A percentile compares a stretch with the other conserved stretches of the same genome.
Evolutionary conservation across 2,329 filamentous ascomycete species (phyloP).

Genomic region (Drechmeria coniospora): DNA sequence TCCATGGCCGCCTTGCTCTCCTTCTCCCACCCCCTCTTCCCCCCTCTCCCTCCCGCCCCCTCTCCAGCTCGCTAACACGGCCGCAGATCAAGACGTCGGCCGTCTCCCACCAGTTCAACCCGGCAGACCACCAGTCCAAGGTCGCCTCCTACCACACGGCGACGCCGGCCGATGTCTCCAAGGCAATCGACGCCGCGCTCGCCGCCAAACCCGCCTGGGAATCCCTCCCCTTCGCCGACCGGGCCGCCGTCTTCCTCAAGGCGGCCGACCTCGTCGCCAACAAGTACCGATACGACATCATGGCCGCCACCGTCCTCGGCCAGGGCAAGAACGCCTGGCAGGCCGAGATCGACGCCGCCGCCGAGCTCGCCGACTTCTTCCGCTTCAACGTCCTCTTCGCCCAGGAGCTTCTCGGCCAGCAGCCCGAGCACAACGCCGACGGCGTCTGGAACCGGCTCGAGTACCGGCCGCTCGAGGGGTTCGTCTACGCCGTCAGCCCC

Average conservation of each 20-base stretch:
- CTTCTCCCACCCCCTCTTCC: too few species aligned
- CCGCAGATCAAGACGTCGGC: slow-evolving; percentile 49
- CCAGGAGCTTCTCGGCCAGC: slow-evolving; percentile 75
- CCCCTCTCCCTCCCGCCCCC: too few species aligned
- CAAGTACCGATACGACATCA: slow-evolving; percentile 93
- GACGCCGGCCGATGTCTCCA: slow-evolving; percentile 56
- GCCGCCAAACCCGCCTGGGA: slow-evolving; percentile 82
- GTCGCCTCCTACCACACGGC: slow-evolving; percentile 81
- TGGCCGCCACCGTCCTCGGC: slow-evolving; percentile 89
- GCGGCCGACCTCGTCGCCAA: slow-evolving; percentile 78
- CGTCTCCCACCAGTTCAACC: slow-evolving; percentile 61
- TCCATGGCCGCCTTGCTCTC: too few species aligned
- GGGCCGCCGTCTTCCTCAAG: slow-evolving; percentile 88
- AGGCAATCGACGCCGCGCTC: slow-evolving; percentile 71
- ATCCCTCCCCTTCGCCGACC: slow-evolving; percentile 71
- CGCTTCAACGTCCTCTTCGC: slow-evolving; percentile 91
- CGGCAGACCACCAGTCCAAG: slow-evolving; percentile 59
- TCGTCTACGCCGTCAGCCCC: slow-evolving; percentile 85
- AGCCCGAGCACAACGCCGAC: slow-evolving; percentile 68
- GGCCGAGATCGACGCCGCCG: slow-evolving; percentile 93
- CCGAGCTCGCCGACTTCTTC: slow-evolving; percentile 84
- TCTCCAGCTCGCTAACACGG: not conserved
- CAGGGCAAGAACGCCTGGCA: slow-evolving; percentile 99
- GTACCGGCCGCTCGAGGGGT: slow-evolving; percentile 80
- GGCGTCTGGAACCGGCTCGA: slow-evolving; percentile 89